A percentile compares a stretch with the other conserved stretches of the same genome.
These are phyloP conservation scores for Zasmidium angulare DNA, from an alignment of 2,329 filamentous ascomycete genomes.

Conservation along the genomic window DNA sequence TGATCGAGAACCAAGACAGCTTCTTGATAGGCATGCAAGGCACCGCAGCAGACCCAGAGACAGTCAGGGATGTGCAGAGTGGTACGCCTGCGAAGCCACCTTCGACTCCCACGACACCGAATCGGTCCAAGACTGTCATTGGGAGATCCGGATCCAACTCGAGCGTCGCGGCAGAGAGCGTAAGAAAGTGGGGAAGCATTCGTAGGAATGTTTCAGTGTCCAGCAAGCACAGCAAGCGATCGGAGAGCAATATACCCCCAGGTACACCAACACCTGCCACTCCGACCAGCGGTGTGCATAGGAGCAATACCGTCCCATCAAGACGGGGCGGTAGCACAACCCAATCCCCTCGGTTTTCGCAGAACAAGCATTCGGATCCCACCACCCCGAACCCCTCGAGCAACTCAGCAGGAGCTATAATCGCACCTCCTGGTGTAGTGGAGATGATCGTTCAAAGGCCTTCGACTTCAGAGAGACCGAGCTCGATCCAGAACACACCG, in stretches of 20 bases:
- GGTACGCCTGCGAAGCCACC: conserved; percentile 57
- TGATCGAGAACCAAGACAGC: conserved; percentile 98
- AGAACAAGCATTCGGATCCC: conserved; percentile 53
- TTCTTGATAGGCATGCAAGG: conserved; percentile 98
- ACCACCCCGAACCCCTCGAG: conserved; percentile 44
- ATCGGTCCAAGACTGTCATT: conserved; percentile 56
- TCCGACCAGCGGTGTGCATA: conserved; percentile 56
- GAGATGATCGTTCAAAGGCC: conserved; percentile 22
- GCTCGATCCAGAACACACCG: conserved; percentile 33
- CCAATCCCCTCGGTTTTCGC: conserved; percentile 63
- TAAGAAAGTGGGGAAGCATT: conserved; percentile 75
- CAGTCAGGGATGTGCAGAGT: conserved; percentile 67
- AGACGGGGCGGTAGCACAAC: conserved; percentile 69
- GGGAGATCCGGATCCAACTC: conserved; percentile 80
- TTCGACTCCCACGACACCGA: conserved; percentile 44
- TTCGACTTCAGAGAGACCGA: conserved; percentile 17
- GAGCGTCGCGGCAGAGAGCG: conserved; percentile 83
- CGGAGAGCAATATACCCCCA: conserved; percentile 69
- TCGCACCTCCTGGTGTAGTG: conserved; percentile 12
- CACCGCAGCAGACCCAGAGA: conserved; percentile 89
- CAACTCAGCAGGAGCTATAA: conserved; percentile 10
- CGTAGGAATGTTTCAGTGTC: conserved; percentile 89
- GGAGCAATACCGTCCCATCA: conserved; percentile 91
- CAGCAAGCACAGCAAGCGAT: conserved; percentile 78
- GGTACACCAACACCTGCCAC: conserved; percentile 53